Conservation (phyloP, 176 grass and related monocot species). For the Saccharum spontaneum region DNA sequence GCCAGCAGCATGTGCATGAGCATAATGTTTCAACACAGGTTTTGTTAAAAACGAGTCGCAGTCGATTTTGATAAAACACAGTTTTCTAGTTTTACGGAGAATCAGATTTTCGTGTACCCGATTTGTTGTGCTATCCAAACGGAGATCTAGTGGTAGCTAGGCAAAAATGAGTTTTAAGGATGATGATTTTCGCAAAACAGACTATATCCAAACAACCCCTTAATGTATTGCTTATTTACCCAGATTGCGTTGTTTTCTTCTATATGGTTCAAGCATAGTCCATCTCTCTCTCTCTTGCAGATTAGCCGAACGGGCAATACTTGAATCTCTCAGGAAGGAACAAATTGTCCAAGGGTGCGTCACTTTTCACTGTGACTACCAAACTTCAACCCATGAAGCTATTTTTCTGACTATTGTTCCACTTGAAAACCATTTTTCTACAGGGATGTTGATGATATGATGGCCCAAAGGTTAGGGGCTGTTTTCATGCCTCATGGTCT, state of each 20-base stretch:
- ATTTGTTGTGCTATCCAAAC: not conserved
- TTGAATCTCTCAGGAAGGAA: constrained; percentile 71
- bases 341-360: constrained; percentile 69
- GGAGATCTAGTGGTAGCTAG: not conserved
- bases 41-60: not conserved
- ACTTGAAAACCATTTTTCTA: constrained; percentile 32
- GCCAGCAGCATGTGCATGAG: not conserved
- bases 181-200: not conserved
- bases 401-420: constrained; percentile 30
- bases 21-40: not conserved
- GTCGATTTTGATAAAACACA: not conserved
- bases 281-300: constrained; percentile 46
- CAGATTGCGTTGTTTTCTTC: not conserved
- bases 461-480: constrained; percentile 77
- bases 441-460: constrained; percentile 88
- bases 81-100: not conserved
- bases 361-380: constrained; percentile 25
- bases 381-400: constrained; percentile 28
- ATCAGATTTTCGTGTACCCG: not conserved
- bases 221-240: constrained; percentile 20
- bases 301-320: constrained; percentile 73
- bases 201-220: not conserved
- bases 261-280: constrained; percentile 1
- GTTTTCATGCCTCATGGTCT: constrained; percentile 97
- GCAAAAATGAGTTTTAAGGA: not conserved